Evolutionary conservation across 805 yeast species (phyloP).

Genomic region (Myxozyma melibiosi): DNA sequence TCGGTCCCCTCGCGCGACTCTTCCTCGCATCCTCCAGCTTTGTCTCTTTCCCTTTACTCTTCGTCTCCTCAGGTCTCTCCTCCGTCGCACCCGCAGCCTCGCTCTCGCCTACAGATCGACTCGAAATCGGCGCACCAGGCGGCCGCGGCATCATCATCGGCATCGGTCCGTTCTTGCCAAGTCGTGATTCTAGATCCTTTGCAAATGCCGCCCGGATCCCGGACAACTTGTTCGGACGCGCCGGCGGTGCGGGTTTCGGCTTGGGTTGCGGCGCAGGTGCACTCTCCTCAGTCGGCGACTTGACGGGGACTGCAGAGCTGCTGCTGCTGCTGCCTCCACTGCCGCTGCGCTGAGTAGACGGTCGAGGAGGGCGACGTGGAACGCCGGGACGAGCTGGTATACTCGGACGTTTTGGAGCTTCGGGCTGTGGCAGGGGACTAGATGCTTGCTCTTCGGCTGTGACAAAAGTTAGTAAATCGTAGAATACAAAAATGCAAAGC

Average conservation of each 20-base stretch:
- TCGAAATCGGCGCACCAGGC: not conserved
- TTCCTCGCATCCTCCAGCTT: conserved; percentile 46
- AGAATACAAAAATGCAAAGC: too few relatives aligned
- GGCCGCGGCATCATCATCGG: conserved; percentile 47
- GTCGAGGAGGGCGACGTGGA: conserved; percentile 17
- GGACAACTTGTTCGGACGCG: conserved; percentile 40
- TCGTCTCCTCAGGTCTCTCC: conserved; percentile 25
- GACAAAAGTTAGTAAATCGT: too few relatives aligned
- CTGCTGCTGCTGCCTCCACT: not conserved
- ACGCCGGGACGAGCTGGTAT: conserved; percentile 17
- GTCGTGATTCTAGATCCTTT: conserved; percentile 60
- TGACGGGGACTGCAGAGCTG: not conserved
- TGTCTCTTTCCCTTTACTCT: conserved; percentile 19
- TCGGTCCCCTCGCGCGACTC: conserved; percentile 70
- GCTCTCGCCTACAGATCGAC: not conserved
- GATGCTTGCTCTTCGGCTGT: too few relatives aligned
- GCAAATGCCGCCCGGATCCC: conserved; percentile 53
- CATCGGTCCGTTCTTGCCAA: conserved; percentile 53
- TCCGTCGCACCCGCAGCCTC: conserved; percentile 9
- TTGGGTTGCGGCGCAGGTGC: conserved; percentile 2
- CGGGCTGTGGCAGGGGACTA: conserved; percentile 6
- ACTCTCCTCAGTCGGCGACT: not conserved
- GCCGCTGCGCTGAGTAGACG: not conserved
- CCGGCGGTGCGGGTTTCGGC: conserved; percentile 26
- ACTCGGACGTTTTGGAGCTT: conserved; percentile 11